A percentile compares a stretch with the other conserved stretches of the same genome.
Evolutionary conservation across 139 green algal genomes (phyloP).

Genomic region (Chlorella vulgaris): DNA sequence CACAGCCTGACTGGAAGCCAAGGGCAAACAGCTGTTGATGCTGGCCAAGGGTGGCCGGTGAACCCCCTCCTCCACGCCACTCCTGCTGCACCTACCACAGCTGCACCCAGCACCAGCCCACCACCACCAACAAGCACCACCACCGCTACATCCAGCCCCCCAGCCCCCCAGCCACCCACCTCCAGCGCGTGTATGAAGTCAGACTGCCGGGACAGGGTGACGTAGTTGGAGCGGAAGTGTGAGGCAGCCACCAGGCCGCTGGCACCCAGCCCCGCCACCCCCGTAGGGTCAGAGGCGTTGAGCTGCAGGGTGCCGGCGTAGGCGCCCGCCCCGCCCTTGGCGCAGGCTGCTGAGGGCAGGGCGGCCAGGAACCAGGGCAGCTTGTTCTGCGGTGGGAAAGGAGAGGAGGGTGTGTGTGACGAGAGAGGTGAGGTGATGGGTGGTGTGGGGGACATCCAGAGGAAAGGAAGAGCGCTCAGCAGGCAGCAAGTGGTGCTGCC

Average conservation of each 20-base stretch:
- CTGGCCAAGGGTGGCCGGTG: too few species aligned
- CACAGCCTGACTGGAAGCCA: too few species aligned
- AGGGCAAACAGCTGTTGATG: too few species aligned
- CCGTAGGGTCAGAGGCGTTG: slow-evolving; percentile 33
- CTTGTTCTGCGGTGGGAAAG: slow-evolving; percentile 11
- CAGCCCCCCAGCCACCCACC: too few species aligned
- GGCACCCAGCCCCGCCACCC: slow-evolving; percentile 44
- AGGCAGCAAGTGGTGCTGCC: too few species aligned
- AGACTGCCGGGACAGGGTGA: slow-evolving; percentile 72
- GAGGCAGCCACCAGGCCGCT: slow-evolving; percentile 65
- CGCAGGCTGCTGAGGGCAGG: slow-evolving; percentile 68
- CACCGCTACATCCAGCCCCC: too few species aligned
- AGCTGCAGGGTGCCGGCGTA: slow-evolving; percentile 67
- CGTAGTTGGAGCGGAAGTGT: slow-evolving; percentile 86
- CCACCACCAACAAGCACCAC: too few species aligned
- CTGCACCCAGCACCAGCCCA: too few species aligned
- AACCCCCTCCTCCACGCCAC: too few species aligned
- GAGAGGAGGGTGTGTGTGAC: background rate
- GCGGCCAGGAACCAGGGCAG: slow-evolving; percentile 90
- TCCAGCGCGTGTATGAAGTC: slow-evolving; percentile 86
- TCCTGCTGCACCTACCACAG: too few species aligned
- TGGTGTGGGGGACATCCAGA: background rate
- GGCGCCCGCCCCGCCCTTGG: slow-evolving; percentile 80
- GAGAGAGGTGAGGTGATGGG: background rate
- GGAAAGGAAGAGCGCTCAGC: too few species aligned